Base-by-base conservation (phyloP, 306 rosid genomes). In the Abrus precatorius region DNA sequence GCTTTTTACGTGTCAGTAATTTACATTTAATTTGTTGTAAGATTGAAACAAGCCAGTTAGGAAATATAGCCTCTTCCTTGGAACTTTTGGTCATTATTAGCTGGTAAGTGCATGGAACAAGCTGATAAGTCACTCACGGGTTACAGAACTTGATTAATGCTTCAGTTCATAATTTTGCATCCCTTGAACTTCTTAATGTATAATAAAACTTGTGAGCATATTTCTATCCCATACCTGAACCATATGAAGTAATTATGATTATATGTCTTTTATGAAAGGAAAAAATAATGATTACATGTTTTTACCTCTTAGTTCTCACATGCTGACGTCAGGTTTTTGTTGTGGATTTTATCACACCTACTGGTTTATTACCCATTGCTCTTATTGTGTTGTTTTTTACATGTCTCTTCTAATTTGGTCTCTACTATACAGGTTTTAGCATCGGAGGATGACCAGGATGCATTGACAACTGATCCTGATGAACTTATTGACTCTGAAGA, bases 401-500 rank as follows among this genome's bases (percentile, higher is more conserved):
- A 13, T 83, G 72, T 76, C 52, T 60, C 50, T 84, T 57, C 62
- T 87, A 74, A 83, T 77, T 69, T 82, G 33, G 32, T 61, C 80
- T 87, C 44, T 59, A 70, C 72, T 60, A 67, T 80, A 8, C 79
- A 96, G 99, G 97, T 96, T 84, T 92, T 93, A 62, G 99, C 99
- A 56, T 93, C 97, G 36, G 98, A 96, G 78, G 97, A 93, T 77
- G 98, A 96, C 80, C 99, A 92, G 78, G 98, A 96, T 90, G 99
- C 97, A 56, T 86, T 96, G 90, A 92, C 99, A 68, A 96, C 98
- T 55, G 99, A 96, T 87, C 99, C 99, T 44, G 98, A 96, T 79
- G 99, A 93, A 67, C 93, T 92, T 45, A 72, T 92, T 13, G 99
- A 96, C 77, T 96, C 99, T 71, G 99, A 96, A 84, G 99, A 92